Evolutionary conservation across 1,284 basidiomycete species (phyloP).

Genomic region (Trichosporon sp.): DNA sequence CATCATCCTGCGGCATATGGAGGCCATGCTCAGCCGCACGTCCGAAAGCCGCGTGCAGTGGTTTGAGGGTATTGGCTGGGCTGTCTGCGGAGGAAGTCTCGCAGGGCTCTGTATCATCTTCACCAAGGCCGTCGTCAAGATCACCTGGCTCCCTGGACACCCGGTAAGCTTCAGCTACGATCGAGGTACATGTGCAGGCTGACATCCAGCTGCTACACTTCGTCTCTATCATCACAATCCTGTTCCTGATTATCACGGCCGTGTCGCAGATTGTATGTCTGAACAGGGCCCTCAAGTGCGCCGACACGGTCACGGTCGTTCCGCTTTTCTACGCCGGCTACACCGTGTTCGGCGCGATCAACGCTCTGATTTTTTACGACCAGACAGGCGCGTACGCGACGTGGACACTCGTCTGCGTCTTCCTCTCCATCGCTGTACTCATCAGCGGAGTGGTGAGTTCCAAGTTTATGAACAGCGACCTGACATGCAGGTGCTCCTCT

Average conservation of each 20-base stretch:
- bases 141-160: slow-evolving; percentile 46
- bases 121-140: slow-evolving; percentile 70
- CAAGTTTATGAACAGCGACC: no score
- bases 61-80: slow-evolving; percentile 89
- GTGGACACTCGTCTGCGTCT: slow-evolving; percentile 84
- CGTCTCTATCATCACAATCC: slow-evolving; percentile 78
- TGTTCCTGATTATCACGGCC: slow-evolving; percentile 75
- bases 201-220: slow-evolving; percentile 67
- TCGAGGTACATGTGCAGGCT: background rate
- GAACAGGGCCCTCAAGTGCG: slow-evolving; percentile 73
- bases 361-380: slow-evolving; percentile 86
- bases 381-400: slow-evolving; percentile 77
- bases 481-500: slow-evolving; percentile 47
- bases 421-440: slow-evolving; percentile 77
- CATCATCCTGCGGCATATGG: slow-evolving; percentile 66
- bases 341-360: slow-evolving; percentile 76
- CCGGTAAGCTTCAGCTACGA: slow-evolving; percentile 40
- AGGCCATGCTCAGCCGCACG: slow-evolving; percentile 72
- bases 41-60: slow-evolving; percentile 81
- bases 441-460: slow-evolving; percentile 76
- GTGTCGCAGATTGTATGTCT: slow-evolving; percentile 87
- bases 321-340: slow-evolving; percentile 72
- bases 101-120: slow-evolving; percentile 84
- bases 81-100: slow-evolving; percentile 82
- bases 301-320: slow-evolving; percentile 69